phyloP scores from a whole-genome alignment of 225 moss, liverwort and hornwort genomes.

The Sphagnum contortum region DNA sequence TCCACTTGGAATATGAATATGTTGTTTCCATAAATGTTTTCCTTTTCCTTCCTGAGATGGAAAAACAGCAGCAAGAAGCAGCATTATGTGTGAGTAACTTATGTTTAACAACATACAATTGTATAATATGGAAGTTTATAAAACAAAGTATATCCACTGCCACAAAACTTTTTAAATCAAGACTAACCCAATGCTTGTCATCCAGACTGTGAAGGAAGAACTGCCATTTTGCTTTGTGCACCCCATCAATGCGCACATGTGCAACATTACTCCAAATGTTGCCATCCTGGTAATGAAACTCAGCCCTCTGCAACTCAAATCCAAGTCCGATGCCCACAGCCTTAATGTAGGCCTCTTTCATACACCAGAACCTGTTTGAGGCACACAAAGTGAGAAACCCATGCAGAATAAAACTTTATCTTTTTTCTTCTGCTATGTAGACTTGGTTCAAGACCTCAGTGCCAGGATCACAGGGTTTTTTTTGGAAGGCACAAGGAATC shows the following conservation, averaged over 20 bases:
- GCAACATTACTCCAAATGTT: constrained; percentile 40
- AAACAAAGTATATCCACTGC: background rate
- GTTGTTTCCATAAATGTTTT: background rate
- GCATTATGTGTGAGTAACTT: background rate
- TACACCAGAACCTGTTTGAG: constrained; percentile 53
- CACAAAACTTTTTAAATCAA: background rate
- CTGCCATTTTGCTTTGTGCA: constrained; percentile 29
- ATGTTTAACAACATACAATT: background rate
- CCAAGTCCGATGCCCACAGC: constrained; percentile 63
- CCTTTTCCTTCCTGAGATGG: background rate
- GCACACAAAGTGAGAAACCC: no score
- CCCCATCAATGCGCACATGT: constrained; percentile 34
- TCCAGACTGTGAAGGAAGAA: constrained; percentile 45
- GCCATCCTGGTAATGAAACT: constrained; percentile 40
- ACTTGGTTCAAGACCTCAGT: no score
- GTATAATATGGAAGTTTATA: no score
- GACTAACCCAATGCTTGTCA: constrained; percentile 46
- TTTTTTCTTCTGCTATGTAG: no score
- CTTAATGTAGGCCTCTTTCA: constrained; percentile 72
- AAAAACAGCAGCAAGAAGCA: background rate
- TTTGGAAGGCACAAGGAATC: background rate
- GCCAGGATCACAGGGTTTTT: no score
- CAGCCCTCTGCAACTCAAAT: constrained; percentile 44
- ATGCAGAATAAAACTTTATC: no score
- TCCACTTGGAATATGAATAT: background rate